These are phyloP conservation scores for Leucoagaricus sp. DNA, from an alignment of 1,284 basidiomycete species.

Conservation along the genomic window DNA sequence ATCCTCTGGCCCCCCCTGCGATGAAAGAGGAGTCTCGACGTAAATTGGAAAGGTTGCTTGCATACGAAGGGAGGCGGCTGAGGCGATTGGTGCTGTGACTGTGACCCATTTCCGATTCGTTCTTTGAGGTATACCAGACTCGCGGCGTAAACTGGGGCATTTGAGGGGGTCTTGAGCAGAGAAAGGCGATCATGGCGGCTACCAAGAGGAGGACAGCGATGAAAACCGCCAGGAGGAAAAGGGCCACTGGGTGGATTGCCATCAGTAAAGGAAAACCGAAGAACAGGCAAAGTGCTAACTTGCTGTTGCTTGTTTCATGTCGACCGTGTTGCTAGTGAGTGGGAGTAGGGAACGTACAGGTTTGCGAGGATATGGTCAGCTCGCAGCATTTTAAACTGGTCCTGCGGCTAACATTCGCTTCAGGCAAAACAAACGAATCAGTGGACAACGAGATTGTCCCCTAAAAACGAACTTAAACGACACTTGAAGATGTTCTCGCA, in stretches of 20 bases:
- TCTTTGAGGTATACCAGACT: conserved; percentile 10
- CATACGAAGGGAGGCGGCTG: background rate
- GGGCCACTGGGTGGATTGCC: conserved; percentile 2
- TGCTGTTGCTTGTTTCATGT: conserved; percentile 10
- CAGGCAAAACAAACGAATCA: conserved; percentile 2
- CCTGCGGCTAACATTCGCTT: background rate
- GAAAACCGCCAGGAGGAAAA: conserved; percentile 8
- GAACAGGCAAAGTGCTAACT: background rate
- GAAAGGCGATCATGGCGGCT: conserved; percentile 1
- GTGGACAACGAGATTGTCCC: too few relatives aligned
- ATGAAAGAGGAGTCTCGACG: conserved; percentile 2
- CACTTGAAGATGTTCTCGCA: too few relatives aligned
- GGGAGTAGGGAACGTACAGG: background rate
- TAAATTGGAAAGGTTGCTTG: background rate
- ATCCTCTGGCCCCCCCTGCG: background rate
- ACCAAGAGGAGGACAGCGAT: conserved; percentile 6
- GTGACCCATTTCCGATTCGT: background rate
- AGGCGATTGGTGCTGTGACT: background rate
- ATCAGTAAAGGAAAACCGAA: background rate
- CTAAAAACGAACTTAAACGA: background rate
- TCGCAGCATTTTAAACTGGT: background rate
- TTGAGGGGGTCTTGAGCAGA: conserved; percentile 4
- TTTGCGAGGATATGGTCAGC: background rate
- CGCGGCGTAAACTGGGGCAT: conserved; percentile 10
- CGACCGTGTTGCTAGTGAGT: background rate